Percentiles rank a stretch among this genome's conserved stretches.
These are phyloP conservation scores for Naegleria lovaniensis DNA, from an alignment of 208 protist genomes.

Conservation along the genomic window DNA sequence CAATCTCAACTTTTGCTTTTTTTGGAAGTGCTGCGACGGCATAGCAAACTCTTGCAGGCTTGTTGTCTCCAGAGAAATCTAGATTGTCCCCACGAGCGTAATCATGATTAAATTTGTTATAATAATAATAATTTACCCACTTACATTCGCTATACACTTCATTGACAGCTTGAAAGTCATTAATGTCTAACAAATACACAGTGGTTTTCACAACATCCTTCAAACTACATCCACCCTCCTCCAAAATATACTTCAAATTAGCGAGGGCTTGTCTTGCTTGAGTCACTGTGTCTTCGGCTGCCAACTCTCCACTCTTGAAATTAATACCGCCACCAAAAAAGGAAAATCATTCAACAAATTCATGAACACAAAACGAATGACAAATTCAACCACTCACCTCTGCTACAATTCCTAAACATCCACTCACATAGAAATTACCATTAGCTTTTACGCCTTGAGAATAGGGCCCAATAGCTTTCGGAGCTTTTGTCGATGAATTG, in stretches of 20 bases:
- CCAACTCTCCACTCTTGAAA: background rate
- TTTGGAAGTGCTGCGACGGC: slow-evolving; percentile 51
- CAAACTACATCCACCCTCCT: slow-evolving; percentile 48
- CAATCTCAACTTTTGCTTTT: slow-evolving; percentile 56
- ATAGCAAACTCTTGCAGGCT: slow-evolving; percentile 50
- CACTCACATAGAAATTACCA: background rate
- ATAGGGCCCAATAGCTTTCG: background rate
- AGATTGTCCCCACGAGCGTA: no score
- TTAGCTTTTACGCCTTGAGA: background rate
- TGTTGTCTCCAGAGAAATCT: slow-evolving; percentile 28
- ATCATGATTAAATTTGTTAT: no score
- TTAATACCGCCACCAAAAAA: background rate
- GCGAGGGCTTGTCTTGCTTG: slow-evolving; percentile 43
- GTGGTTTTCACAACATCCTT: slow-evolving; percentile 58
- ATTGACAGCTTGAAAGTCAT: slow-evolving; percentile 60
- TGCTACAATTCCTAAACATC: background rate
- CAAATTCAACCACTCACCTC: background rate
- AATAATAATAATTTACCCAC: no score
- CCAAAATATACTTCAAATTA: slow-evolving; percentile 53
- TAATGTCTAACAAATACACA: slow-evolving; percentile 55
- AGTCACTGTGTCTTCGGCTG: slow-evolving; percentile 16
- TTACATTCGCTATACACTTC: slow-evolving; percentile 54
- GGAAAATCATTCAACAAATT: background rate
- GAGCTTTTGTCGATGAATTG: background rate
- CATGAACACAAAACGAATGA: background rate